Evolutionary conservation across 352 stramenopile species (phyloP), one percentile per base, ranked within the genome.

Genomic region (Phytophthora multivora): DNA sequence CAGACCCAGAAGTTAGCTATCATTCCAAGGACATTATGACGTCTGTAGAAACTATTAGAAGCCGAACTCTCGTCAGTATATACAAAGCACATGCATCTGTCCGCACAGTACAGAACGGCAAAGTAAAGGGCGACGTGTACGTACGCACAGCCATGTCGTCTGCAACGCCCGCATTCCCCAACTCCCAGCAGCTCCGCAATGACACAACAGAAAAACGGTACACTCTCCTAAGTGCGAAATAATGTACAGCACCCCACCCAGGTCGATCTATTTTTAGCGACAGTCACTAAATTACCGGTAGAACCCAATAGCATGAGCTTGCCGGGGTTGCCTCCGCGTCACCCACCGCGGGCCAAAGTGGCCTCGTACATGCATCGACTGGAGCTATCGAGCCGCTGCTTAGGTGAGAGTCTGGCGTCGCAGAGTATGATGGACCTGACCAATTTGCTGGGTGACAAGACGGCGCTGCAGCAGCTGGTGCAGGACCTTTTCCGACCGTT

Each of bases 401-500:
- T 36, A 15, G 69, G 68, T 9, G 41, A 69, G 16, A 72, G 66
- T 19, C 47, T 45, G 18, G 69, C 71, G 56, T 77, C 69, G 4
- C 63, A 54, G 50, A 64, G 67, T 30, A 38, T 55, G 3, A 58
- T 86, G 36, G 77, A 89, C 50, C 54, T 89, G 26, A 72, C 58
- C 16, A 56, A 31, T 19, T 48, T 88, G 2, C 38, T 90, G 12
- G 58, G 53, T 5, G 70, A 89, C 59, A 56, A 56, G 0, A 30
- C 21, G 18, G 30, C 66, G 5, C 65, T 89, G 9, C 63, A 63
- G 9, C 64, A 75, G 28, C 51, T 90, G 12, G 51, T 77, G 0
- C 16, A 40, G 9, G 80, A 86, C 39, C 62, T 90, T 1, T 71
- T 72, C 11, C 41, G 54, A 11, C 77, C 79, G 7, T 87, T 90